phyloP scores from a whole-genome alignment of 345 rosid species.

The Populus davidiana region DNA sequence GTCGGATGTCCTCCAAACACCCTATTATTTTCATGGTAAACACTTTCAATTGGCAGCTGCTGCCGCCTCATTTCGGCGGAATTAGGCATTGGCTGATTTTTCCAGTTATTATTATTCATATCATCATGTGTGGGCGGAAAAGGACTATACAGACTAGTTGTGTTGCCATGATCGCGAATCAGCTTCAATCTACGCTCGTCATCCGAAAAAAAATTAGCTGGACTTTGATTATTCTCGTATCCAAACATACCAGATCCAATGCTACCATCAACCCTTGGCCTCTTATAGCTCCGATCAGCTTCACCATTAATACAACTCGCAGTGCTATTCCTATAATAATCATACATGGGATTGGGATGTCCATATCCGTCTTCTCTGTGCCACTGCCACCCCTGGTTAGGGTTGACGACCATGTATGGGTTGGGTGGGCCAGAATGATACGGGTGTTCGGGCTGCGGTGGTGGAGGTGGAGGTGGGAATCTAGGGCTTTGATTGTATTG shows the following conservation, averaged over 20 bases:
- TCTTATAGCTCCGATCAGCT: slow-evolving; percentile 58
- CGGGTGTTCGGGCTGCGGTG: slow-evolving; percentile 39
- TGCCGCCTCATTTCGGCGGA: not conserved
- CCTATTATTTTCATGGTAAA: slow-evolving; percentile 3
- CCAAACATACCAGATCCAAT: slow-evolving; percentile 18
- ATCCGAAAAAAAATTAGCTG: slow-evolving; percentile 32
- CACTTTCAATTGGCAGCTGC: not conserved
- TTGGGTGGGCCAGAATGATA: slow-evolving; percentile 25
- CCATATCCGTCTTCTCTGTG: too few species aligned
- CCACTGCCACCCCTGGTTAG: slow-evolving; percentile 40
- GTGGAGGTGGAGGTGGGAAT: slow-evolving; percentile 41
- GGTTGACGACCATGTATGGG: slow-evolving; percentile 4
- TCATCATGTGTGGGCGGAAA: not conserved
- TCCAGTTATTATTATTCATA: not conserved
- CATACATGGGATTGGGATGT: too few species aligned
- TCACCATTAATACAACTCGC: slow-evolving; percentile 35
- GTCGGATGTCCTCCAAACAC: slow-evolving; percentile 24
- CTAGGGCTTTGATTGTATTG: slow-evolving; percentile 38
- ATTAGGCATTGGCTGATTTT: not conserved
- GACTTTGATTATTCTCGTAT: slow-evolving; percentile 15
- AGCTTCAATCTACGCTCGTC: slow-evolving; percentile 78
- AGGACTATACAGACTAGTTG: not conserved
- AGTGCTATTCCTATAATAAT: not conserved
- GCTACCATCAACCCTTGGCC: slow-evolving; percentile 54
- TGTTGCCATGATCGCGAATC: slow-evolving; percentile 74